Evolutionary conservation across 371 early-diverging fungal genomes (phyloP), one percentile per base, ranked within the genome.

Genomic region (Apophysomyces variabilis): DNA sequence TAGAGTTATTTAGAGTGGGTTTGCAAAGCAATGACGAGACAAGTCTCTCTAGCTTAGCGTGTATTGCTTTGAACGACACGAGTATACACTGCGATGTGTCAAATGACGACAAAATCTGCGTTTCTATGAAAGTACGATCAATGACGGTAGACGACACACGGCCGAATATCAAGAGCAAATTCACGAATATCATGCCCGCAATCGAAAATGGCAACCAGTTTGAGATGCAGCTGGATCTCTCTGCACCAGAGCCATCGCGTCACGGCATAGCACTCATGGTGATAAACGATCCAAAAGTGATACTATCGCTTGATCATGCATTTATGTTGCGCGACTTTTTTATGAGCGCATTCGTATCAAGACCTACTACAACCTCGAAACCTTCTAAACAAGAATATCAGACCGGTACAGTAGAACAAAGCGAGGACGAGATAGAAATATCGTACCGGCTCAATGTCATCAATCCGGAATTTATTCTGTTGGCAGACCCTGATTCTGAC

Each of bases 381-480:
- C 8, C 9, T 5, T 7, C 54, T 21, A 50, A 38, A 39, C 44
- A 36, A 16, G 58, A 38, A 38, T 61, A 1, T 65, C 26, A 62
- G 74, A 45, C 38, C 9, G 21, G 21, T 21, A 9, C 54, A 21
- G 21, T 7, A 5, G 21, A 21, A n/a, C 46, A 73, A 57, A 65
- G n/a, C 11, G 43, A 67, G 21, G 62, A 43, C 35, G 73, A 71
- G 13, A 70, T 80, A 38, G 78, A 76, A 1, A 58, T 86, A 3
- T 79, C 83, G 0, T 95, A 88, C 74, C 86, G 93, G 7, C 74
- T 97, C 38, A 93, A 92, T 38, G 79, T 98, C 3, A 71, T 90
- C n/a, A 85, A 93, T 60, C 89, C 94, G 5, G 96, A 98, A 76
- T 87, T 98, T 16, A 88, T 96, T 13, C 72, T 98, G 44, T 80